Evolutionary conservation across 2,329 filamentous ascomycete species (phyloP), one percentile per base, ranked within the genome.

Genomic region (Chrysoporthe cubensis): DNA sequence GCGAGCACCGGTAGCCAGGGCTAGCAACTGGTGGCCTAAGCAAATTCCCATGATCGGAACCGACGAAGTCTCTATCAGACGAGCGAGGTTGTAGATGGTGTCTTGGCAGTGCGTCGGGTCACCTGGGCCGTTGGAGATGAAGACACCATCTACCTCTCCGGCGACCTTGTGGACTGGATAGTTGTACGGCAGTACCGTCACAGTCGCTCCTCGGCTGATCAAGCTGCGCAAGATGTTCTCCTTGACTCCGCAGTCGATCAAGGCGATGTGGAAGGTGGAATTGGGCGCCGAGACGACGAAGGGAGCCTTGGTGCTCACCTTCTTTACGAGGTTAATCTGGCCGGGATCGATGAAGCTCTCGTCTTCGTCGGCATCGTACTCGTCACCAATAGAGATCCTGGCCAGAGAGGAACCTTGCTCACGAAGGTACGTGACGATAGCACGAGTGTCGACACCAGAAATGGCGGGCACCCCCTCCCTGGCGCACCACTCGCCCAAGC

Each of bases 221-320:
- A 99, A 86, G 79, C 92, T 96, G 76, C 96, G 93, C 69, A 99
- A 90, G 75, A 99, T 99, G 85, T 99, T 99, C 88, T 99, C 96
- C 88, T 99, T 99, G 74, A 98, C 96, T 84, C 96, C 96, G 77
- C 96, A 99, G 82, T 99, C 96, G 78, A 99, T 91, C 73, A 99
- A 87, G 68, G 95, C 96, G 74, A 99, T 89, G 82, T 99, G 96
- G 79, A 93, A 90, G 76, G 91, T 89, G 71, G 95, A 93, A 73
- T 91, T 88, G 43, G 90, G 88, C 63, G 94, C 94, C 79, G 92
- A 91, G 72, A 98, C 91, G 75, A 98, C 93, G 85, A 98, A 99
- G 54, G 96, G 96, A 71, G 94, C 92, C 85, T 99, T 99, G 81
- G 96, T 99, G 85, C 92, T 97, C 74, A 99, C 96, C 75, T 92